A percentile compares a stretch with the other conserved stretches of the same genome.
Conservation (phyloP, 768 basidiomycete genomes). For the Cystobasidium tubakii region DNA sequence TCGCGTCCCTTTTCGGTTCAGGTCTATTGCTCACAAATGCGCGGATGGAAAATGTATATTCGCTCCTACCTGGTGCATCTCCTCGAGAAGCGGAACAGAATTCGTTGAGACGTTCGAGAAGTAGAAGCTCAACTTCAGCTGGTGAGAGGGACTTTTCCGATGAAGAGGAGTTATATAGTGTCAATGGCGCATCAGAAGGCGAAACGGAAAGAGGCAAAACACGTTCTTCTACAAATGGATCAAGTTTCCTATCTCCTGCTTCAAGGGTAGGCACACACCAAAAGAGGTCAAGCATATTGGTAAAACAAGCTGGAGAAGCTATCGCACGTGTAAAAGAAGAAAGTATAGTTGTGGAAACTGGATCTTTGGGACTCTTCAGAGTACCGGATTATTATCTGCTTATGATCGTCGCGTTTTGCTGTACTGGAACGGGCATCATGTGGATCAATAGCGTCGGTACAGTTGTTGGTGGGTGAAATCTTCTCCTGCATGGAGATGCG, state of each 20-base stretch:
- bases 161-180: not conserved
- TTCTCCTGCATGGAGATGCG: too few species aligned
- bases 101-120: not conserved
- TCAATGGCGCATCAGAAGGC: not conserved
- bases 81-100: not conserved
- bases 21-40: not conserved
- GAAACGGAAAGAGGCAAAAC: not conserved
- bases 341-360: not conserved
- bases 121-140: not conserved
- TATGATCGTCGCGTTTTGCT: constrained; percentile 25
- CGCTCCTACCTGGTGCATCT: not conserved
- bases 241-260: not conserved
- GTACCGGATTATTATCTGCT: constrained; percentile 23
- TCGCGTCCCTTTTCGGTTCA: constrained; percentile 57
- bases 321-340: not conserved
- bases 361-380: constrained; percentile 5
- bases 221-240: not conserved
- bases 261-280: not conserved
- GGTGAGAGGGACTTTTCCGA: not conserved
- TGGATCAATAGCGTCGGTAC: constrained; percentile 37
- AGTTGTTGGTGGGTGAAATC: constrained; percentile 21
- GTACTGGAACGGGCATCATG: constrained; percentile 32
- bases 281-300: not conserved
- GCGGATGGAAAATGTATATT: constrained; percentile 6
- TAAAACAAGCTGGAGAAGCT: not conserved